Conservation (phyloP, 331 rosid species). For the Quercus lobata region DNA sequence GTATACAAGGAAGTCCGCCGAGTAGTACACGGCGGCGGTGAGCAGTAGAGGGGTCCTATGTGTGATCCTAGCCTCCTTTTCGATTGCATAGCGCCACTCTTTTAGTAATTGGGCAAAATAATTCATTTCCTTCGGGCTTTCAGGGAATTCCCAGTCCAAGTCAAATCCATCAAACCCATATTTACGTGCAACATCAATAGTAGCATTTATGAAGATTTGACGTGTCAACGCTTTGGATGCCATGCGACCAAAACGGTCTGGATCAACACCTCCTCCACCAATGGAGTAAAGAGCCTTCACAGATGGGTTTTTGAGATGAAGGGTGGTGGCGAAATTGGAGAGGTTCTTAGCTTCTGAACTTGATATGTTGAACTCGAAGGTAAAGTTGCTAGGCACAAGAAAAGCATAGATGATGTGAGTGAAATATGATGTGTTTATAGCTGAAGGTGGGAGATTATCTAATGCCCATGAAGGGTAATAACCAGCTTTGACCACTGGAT, state of each 20-base stretch:
- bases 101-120: constrained; percentile 30
- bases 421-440: constrained; percentile 59
- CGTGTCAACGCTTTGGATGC: constrained; percentile 32
- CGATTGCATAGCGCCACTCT: constrained; percentile 33
- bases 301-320: constrained; percentile 24
- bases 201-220: constrained; percentile 47
- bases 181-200: constrained; percentile 46
- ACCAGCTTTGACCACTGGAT: background rate
- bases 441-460: constrained; percentile 11
- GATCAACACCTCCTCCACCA: constrained; percentile 39
- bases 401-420: constrained; percentile 70
- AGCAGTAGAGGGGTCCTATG: constrained; percentile 38
- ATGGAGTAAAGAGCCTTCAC: constrained; percentile 50
- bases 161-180: constrained; percentile 66
- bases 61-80: constrained; percentile 22
- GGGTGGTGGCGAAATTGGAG: constrained; percentile 41
- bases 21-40: constrained; percentile 73
- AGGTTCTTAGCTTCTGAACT: constrained; percentile 26
- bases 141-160: constrained; percentile 73
- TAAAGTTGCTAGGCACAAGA: constrained; percentile 37
- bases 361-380: constrained; percentile 34
- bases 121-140: constrained; percentile 35
- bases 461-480: background rate
- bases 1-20: constrained; percentile 26
- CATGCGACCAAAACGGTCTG: constrained; percentile 29